phyloP scores from a whole-genome alignment of 352 stramenopile species.

The Aphanomyces euteiches region DNA sequence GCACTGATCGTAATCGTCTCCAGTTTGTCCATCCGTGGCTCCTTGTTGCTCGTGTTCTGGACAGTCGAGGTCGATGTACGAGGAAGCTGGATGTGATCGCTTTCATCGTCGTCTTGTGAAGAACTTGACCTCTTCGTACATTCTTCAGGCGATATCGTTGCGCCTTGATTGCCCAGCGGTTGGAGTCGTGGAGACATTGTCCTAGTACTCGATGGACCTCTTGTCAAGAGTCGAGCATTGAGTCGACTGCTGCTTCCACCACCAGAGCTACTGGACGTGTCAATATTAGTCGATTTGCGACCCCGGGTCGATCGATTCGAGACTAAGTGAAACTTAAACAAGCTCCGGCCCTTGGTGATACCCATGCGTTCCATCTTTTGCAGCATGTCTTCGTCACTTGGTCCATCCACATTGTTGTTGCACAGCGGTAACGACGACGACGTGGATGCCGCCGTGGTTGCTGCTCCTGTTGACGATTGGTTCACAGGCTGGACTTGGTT shows the following conservation, averaged over 20 bases:
- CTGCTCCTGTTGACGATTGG: neutral
- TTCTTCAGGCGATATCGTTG: neutral
- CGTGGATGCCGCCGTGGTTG: neutral
- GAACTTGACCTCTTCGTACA: neutral
- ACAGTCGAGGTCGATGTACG: neutral
- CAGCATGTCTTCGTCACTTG: conserved; percentile 24
- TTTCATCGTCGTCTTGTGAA: conserved; percentile 20
- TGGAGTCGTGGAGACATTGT: neutral
- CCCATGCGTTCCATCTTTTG: conserved; percentile 27
- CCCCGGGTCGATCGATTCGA: conserved; percentile 9
- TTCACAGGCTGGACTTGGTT: neutral
- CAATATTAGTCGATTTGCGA: conserved; percentile 18
- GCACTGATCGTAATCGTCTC: conserved; percentile 13
- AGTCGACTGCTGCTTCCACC: neutral
- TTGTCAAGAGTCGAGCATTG: neutral
- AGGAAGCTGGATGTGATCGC: conserved; percentile 11
- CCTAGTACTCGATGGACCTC: neutral
- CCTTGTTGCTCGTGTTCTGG: conserved; percentile 14
- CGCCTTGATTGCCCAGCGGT: conserved; percentile 20
- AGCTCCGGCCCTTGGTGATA: neutral
- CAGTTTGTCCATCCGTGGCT: conserved; percentile 6
- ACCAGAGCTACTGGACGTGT: neutral
- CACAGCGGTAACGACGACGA: neutral
- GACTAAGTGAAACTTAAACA: conserved; percentile 10
- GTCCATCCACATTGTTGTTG: conserved; percentile 27